Percentiles rank a stretch among this genome's conserved stretches.
These are phyloP conservation scores for Rosa lucieae DNA, from an alignment of 306 rosid species.

Conservation along the genomic window DNA sequence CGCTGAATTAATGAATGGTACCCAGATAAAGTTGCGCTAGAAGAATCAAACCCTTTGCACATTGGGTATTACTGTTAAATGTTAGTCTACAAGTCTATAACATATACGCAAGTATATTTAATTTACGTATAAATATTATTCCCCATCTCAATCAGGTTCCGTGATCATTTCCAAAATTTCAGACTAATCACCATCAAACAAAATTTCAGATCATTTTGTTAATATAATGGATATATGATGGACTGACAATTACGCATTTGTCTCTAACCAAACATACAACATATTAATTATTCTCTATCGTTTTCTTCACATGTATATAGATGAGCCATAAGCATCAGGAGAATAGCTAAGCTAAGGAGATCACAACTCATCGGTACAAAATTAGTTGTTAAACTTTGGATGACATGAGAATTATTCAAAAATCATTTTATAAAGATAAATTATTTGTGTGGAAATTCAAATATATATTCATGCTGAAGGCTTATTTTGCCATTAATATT, in stretches of 20 bases:
- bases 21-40: conserved; percentile 1
- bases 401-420: background rate
- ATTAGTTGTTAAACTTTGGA: background rate
- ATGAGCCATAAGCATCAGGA: background rate
- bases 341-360: background rate
- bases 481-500: background rate
- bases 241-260: background rate
- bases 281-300: background rate
- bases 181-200: conserved; percentile 5
- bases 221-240: background rate
- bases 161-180: conserved; percentile 9
- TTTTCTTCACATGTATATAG: background rate
- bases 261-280: background rate
- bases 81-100: too few species aligned
- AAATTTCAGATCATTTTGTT: conserved; percentile 6
- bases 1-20: background rate
- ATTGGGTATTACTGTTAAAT: background rate
- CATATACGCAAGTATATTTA: background rate
- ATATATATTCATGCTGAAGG: background rate
- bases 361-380: background rate
- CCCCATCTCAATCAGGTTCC: conserved; percentile 16
- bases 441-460: too few species aligned
- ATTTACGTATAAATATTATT: background rate
- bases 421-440: background rate
- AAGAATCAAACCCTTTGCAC: conserved; percentile 10